These are phyloP conservation scores for Fusarium bulbicola DNA, from an alignment of 2,329 filamentous ascomycete genomes.

Conservation along the genomic window DNA sequence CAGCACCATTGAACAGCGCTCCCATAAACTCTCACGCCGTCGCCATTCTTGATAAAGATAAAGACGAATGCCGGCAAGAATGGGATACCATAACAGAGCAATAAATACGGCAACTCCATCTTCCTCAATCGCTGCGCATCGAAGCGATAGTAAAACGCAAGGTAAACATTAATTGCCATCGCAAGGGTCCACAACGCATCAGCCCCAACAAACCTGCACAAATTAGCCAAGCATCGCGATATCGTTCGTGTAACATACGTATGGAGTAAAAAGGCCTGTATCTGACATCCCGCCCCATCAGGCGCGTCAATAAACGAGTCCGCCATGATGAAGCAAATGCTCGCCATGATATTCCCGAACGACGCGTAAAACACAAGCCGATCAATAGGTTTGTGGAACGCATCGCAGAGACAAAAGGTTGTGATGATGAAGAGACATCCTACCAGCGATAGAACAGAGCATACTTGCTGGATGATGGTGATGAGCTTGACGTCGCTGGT, in stretches of 20 bases:
- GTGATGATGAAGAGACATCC: slow-evolving; percentile 4
- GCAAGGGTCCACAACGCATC: slow-evolving; percentile 6
- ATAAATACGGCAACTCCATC: background rate
- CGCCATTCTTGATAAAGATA: background rate
- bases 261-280: background rate
- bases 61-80: background rate
- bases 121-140: background rate
- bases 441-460: background rate
- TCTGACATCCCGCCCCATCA: background rate
- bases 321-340: slow-evolving; percentile 8
- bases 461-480: slow-evolving; percentile 13
- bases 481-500: background rate
- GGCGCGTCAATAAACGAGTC: background rate
- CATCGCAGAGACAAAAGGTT: slow-evolving; percentile 4
- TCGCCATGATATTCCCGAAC: slow-evolving; percentile 7
- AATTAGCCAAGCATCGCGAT: background rate
- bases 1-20: slow-evolving; percentile 12
- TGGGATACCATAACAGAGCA: background rate
- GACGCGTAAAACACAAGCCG: background rate
- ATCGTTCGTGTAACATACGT: background rate
- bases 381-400: background rate
- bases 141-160: slow-evolving; percentile 1
- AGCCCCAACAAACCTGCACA: background rate
- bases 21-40: background rate
- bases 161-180: slow-evolving; percentile 13